A percentile compares a stretch with the other conserved stretches of the same genome.
These are phyloP conservation scores for Madurella mycetomatis DNA, from an alignment of 2,329 filamentous ascomycete species.

Conservation along the genomic window DNA sequence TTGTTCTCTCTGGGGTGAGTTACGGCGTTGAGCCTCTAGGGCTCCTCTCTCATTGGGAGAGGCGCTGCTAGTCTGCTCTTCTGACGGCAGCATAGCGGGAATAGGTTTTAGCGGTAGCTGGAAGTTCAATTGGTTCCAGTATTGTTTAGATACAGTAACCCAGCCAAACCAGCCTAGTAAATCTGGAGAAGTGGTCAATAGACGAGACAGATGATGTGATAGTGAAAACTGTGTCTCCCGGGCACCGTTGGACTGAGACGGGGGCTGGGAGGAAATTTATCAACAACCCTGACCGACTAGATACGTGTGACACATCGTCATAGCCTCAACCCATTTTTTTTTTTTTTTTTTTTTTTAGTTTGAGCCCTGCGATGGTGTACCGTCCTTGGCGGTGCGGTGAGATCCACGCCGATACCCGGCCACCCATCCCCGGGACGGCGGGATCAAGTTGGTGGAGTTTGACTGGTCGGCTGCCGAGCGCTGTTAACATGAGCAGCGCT, in stretches of 20 bases:
- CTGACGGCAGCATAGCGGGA: background rate
- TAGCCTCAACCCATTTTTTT: background rate
- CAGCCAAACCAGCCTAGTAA: background rate
- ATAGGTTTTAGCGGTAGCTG: background rate
- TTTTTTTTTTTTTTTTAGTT: no score
- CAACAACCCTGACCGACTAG: background rate
- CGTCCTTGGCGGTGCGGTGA: background rate
- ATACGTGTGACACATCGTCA: background rate
- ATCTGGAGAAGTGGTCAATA: background rate
- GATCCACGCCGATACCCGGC: conserved; percentile 8
- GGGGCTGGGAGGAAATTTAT: background rate
- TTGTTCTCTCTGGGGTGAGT: background rate
- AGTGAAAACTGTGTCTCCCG: background rate
- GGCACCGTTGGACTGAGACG: background rate
- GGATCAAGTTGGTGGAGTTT: background rate
- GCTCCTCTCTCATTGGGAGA: background rate
- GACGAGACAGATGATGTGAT: background rate
- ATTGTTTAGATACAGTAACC: background rate
- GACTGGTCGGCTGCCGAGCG: background rate
- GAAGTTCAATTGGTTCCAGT: background rate
- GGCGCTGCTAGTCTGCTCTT: background rate
- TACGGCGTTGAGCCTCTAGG: background rate
- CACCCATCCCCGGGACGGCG: background rate
- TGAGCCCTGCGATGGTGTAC: background rate
- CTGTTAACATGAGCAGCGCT: no score